Conservation (phyloP, 345 rosid genomes). For the Aquilaria sinensis region DNA sequence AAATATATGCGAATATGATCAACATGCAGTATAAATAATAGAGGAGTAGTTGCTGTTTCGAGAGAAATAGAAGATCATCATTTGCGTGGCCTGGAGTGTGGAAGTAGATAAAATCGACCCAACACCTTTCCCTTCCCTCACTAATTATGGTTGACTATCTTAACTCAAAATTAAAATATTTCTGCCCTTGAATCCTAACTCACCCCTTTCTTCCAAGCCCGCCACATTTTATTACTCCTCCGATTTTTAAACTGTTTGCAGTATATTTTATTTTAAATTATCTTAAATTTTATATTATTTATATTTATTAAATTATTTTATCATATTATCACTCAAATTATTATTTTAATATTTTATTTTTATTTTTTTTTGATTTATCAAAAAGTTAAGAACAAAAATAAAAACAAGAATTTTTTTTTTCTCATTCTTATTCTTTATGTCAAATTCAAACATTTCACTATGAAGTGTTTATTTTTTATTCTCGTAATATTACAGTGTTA, state of each 20-base stretch:
- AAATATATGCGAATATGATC: no score
- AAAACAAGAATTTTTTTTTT: background rate
- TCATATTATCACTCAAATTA: no score
- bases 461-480: background rate
- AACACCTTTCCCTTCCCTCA: slow-evolving; percentile 11
- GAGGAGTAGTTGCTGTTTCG: no score
- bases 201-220: slow-evolving; percentile 15
- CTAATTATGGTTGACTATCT: slow-evolving; percentile 11
- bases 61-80: no score
- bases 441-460: background rate
- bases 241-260: slow-evolving; percentile 11
- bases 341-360: no score
- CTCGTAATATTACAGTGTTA: no score
- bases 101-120: slow-evolving; percentile 9
- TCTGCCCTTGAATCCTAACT: slow-evolving; percentile 1
- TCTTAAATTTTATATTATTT: background rate
- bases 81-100: slow-evolving; percentile 2
- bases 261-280: background rate
- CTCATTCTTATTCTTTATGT: background rate
- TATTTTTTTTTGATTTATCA: no score
- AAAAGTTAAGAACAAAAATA: no score
- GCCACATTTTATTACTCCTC: no score
- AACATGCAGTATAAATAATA: no score
- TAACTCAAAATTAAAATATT: slow-evolving; percentile 11
- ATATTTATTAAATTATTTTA: background rate